Percentiles rank a stretch among this genome's conserved stretches.
Evolutionary conservation across 441 rosid species (phyloP).

Genomic region (Aquilaria agallochum): DNA sequence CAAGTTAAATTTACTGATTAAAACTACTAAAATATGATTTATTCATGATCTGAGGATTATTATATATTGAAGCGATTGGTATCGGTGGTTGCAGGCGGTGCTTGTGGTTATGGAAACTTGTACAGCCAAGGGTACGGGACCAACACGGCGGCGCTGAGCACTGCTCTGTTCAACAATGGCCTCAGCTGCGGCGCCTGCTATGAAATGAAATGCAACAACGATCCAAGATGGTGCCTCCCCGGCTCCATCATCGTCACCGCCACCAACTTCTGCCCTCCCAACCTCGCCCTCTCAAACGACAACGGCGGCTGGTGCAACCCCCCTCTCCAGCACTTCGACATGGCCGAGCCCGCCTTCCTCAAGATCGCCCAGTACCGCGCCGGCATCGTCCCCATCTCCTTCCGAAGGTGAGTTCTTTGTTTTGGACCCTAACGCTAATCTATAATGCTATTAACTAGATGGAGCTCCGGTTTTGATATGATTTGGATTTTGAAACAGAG

Average conservation of each 20-base stretch:
- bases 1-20: no score
- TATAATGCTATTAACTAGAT: no score
- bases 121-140: constrained; percentile 95
- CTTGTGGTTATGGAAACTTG: constrained; percentile 93
- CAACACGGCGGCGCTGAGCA: constrained; percentile 90
- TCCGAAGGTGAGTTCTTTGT: constrained; percentile 51
- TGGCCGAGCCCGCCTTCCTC: constrained; percentile 91
- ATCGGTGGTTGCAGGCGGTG: constrained; percentile 65
- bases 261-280: constrained; percentile 95
- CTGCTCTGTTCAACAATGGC: constrained; percentile 89
- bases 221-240: constrained; percentile 82
- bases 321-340: constrained; percentile 86
- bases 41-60: no score
- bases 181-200: constrained; percentile 90
- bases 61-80: no score
- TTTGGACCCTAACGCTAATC: background rate
- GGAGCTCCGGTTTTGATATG: background rate
- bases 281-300: constrained; percentile 57
- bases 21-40: no score
- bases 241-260: constrained; percentile 80
- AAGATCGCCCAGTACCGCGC: constrained; percentile 89
- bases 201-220: constrained; percentile 73
- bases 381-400: constrained; percentile 84
- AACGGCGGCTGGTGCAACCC: constrained; percentile 99
- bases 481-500: constrained; percentile 29